Percentiles rank a stretch among this genome's conserved stretches.
These are phyloP conservation scores for Adansonia gregorii DNA, from an alignment of 441 rosid species.

Conservation along the genomic window DNA sequence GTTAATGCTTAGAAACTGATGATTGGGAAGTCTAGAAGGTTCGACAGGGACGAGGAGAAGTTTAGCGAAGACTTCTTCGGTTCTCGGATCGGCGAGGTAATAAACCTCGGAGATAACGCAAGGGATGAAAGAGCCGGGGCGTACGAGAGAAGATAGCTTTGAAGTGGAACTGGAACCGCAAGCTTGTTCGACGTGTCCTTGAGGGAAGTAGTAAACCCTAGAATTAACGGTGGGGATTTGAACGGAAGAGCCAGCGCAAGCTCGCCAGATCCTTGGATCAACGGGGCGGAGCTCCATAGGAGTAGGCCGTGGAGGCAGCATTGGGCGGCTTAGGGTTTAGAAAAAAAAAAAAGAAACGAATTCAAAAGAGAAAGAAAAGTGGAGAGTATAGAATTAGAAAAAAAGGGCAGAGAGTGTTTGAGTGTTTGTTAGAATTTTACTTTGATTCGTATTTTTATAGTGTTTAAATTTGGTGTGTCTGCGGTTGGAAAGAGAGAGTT, in stretches of 20 bases:
- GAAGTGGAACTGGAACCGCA: slow-evolving; percentile 35
- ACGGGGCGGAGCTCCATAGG: slow-evolving; percentile 36
- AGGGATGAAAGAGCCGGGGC: slow-evolving; percentile 38
- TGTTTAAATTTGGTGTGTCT: slow-evolving; percentile 8
- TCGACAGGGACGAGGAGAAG: slow-evolving; percentile 41
- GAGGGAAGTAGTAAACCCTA: slow-evolving; percentile 88
- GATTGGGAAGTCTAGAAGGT: slow-evolving; percentile 28
- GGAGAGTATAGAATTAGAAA: neutral
- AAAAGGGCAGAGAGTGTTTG: neutral
- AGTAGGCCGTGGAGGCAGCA: slow-evolving; percentile 35
- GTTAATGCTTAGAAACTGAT: slow-evolving; percentile 13
- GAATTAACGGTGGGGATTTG: slow-evolving; percentile 60
- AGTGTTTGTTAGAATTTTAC: neutral
- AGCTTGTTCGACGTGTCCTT: slow-evolving; percentile 74
- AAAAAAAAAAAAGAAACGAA: neutral
- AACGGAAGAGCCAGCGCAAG: slow-evolving; percentile 72
- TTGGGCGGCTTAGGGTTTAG: slow-evolving; percentile 38
- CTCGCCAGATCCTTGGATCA: slow-evolving; percentile 70
- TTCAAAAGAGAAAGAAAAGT: neutral
- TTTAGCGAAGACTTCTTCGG: slow-evolving; percentile 73
- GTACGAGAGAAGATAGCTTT: slow-evolving; percentile 29
- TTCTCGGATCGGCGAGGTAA: slow-evolving; percentile 68
- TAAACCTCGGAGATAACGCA: slow-evolving; percentile 60
- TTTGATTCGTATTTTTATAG: neutral
- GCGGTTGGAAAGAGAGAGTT: slow-evolving; percentile 24